Conservation (phyloP, 2,329 filamentous ascomycete genomes). For the Simplicillium sp. region DNA sequence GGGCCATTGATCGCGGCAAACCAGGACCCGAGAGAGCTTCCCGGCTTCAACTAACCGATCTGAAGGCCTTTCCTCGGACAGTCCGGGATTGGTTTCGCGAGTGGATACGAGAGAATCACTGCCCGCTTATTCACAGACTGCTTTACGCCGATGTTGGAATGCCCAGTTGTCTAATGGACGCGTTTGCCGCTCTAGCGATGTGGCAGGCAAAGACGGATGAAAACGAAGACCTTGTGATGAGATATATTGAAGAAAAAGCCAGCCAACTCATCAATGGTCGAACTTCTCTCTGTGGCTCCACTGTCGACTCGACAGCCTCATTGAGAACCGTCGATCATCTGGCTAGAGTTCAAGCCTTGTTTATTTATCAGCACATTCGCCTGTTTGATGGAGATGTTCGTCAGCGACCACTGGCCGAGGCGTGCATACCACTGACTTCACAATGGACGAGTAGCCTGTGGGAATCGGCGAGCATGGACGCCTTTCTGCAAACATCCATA, state of each 20-base stretch:
- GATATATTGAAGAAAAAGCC: conserved; percentile 13
- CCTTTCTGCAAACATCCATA: conserved; percentile 8
- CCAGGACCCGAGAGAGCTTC: background rate
- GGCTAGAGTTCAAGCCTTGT: conserved; percentile 11
- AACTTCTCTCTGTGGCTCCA: conserved; percentile 4
- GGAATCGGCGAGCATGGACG: conserved; percentile 9
- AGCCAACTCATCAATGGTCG: conserved; percentile 6
- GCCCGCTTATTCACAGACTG: conserved; percentile 16
- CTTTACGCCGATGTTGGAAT: conserved; percentile 14
- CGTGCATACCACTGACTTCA: conserved; percentile 5
- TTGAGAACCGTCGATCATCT: conserved; percentile 9
- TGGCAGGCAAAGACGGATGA: conserved; percentile 15
- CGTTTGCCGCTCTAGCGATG: conserved; percentile 15
- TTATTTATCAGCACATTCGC: conserved; percentile 13
- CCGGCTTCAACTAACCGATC: background rate
- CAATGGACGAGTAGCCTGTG: conserved; percentile 10
- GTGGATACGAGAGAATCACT: conserved; percentile 15
- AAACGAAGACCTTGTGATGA: conserved; percentile 14
- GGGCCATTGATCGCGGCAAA: conserved; percentile 9
- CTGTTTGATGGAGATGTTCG: conserved; percentile 15
- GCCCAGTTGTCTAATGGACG: conserved; percentile 16
- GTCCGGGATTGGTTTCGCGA: conserved; percentile 13
- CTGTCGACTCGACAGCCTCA: background rate
- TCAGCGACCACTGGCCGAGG: conserved; percentile 13
- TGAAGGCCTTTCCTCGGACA: conserved; percentile 17